Conservation (phyloP, 2,329 filamentous ascomycete genomes). For the Simplicillium sp. region DNA sequence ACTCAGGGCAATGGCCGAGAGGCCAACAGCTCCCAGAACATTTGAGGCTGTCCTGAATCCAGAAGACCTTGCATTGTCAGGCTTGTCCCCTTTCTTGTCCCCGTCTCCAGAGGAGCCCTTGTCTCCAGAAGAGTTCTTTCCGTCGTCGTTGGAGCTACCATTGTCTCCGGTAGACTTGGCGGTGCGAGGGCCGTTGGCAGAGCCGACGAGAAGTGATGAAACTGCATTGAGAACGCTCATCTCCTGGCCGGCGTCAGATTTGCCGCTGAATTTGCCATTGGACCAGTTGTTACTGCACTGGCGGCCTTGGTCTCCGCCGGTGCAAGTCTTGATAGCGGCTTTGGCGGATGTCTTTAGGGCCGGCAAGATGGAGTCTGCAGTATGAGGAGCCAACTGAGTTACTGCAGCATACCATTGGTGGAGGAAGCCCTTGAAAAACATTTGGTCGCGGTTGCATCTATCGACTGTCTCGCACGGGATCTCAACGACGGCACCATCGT, state of each 20-base stretch:
- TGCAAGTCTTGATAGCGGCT: constrained; percentile 46
- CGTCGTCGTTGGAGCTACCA: constrained; percentile 38
- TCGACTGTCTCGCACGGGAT: constrained; percentile 16
- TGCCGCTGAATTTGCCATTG: constrained; percentile 39
- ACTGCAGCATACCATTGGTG: constrained; percentile 45
- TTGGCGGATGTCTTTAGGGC: constrained; percentile 40
- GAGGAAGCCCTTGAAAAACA: constrained; percentile 58
- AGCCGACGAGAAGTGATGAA: constrained; percentile 37
- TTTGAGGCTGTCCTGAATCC: too few species aligned
- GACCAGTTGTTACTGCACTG: constrained; percentile 48
- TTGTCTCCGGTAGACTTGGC: constrained; percentile 38
- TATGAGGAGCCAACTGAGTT: constrained; percentile 44
- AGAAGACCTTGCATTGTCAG: not conserved
- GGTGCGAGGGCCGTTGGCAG: constrained; percentile 31
- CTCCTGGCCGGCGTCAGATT: constrained; percentile 48
- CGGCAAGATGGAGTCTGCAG: constrained; percentile 35
- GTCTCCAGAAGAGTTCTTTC: constrained; percentile 35
- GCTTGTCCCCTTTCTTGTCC: constrained; percentile 15
- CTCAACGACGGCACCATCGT: constrained; percentile 38
- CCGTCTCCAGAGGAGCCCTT: constrained; percentile 38
- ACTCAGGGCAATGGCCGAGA: too few species aligned
- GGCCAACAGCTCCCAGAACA: too few species aligned
- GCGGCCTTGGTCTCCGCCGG: constrained; percentile 35
- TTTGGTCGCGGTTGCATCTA: constrained; percentile 63
- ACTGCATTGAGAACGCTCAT: constrained; percentile 50